A percentile compares a stretch with the other conserved stretches of the same genome.
Evolutionary conservation across 169 alveolate genomes (phyloP).

Genomic region (Fabrea salina): DNA sequence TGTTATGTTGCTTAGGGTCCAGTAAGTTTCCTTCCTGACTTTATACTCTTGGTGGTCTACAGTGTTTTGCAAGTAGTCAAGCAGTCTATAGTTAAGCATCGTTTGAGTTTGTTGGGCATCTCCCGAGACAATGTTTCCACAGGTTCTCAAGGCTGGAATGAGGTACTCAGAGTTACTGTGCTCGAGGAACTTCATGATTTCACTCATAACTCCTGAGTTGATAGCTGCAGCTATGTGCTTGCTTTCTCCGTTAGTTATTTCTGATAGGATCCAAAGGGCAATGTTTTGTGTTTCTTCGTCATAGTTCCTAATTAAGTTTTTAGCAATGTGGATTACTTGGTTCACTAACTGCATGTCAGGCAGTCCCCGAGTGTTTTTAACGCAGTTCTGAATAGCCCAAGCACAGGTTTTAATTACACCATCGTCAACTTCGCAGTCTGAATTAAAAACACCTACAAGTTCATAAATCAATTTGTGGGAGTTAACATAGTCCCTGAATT

Average conservation of each 20-base stretch:
- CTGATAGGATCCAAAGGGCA: slow-evolving; percentile 93
- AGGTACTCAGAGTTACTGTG: slow-evolving; percentile 85
- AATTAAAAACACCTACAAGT: neutral
- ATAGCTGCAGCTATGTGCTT: slow-evolving; percentile 83
- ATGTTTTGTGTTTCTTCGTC: neutral
- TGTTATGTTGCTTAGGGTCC: slow-evolving; percentile 96
- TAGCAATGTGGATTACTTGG: neutral
- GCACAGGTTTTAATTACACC: too few relatives aligned
- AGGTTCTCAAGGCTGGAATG: slow-evolving; percentile 95
- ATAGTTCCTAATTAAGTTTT: neutral
- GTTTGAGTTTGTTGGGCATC: slow-evolving; percentile 92
- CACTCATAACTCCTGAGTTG: slow-evolving; percentile 87
- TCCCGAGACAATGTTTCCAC: slow-evolving; percentile 96
- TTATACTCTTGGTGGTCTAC: slow-evolving; percentile 86
- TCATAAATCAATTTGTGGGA: neutral
- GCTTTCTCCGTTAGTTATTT: slow-evolving; percentile 91
- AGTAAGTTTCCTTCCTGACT: slow-evolving; percentile 96
- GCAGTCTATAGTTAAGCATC: slow-evolving; percentile 90
- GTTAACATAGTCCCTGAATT: neutral
- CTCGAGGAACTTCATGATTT: slow-evolving; percentile 87
- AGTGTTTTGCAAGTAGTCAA: slow-evolving; percentile 78
- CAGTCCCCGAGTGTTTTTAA: too few relatives aligned
- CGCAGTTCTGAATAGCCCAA: too few relatives aligned
- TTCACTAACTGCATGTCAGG: neutral
- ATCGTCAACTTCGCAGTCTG: too few relatives aligned